These are phyloP conservation scores for Aureobasidium sp. DNA, from an alignment of 2,329 filamentous ascomycete species.

Conservation along the genomic window DNA sequence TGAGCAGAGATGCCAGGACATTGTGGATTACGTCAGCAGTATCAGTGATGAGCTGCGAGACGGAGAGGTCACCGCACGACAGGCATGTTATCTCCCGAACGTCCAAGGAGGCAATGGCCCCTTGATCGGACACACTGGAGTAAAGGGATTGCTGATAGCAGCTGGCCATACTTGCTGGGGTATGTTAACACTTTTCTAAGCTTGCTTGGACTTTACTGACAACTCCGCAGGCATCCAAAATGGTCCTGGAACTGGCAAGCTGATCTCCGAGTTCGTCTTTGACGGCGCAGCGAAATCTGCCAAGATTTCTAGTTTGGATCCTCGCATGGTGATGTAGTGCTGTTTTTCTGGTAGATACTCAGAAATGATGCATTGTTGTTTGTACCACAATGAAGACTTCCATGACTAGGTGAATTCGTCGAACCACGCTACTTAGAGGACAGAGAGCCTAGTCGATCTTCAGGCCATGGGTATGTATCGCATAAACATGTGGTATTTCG, in stretches of 20 bases:
- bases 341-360: background rate
- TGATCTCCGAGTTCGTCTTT: constrained; percentile 41
- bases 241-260: constrained; percentile 64
- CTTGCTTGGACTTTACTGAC: background rate
- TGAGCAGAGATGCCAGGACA: constrained; percentile 69
- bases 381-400: background rate
- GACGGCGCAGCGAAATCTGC: constrained; percentile 38
- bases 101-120: constrained; percentile 59
- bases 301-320: constrained; percentile 35
- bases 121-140: constrained; percentile 67
- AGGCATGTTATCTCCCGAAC: constrained; percentile 90
- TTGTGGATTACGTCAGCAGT: constrained; percentile 67
- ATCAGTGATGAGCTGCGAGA: constrained; percentile 45
- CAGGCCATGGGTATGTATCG: background rate
- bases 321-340: constrained; percentile 26
- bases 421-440: background rate
- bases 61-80: constrained; percentile 58
- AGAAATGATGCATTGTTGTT: background rate
- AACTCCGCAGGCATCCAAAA: constrained; percentile 62
- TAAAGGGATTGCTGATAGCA: constrained; percentile 70
- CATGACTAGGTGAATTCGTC: background rate
- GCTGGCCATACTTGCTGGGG: constrained; percentile 97
- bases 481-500: background rate
- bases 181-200: background rate
- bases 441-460: background rate